These are phyloP conservation scores for Xylariomycetidae sp. DNA, from an alignment of 2,329 filamentous ascomycete species.

Conservation along the genomic window DNA sequence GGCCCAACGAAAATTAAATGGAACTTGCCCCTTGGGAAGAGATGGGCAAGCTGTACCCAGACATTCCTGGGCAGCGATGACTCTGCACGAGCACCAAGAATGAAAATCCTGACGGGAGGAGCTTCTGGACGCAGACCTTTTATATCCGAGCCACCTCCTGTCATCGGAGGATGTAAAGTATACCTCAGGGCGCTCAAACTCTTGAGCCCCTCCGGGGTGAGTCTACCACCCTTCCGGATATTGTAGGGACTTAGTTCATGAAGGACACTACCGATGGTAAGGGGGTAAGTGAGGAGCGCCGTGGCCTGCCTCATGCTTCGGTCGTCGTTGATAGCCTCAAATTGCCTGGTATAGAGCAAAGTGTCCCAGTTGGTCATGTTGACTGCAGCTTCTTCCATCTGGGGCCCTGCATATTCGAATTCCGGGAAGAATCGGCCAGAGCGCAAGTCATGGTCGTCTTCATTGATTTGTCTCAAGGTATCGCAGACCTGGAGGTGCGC, in stretches of 20 bases:
- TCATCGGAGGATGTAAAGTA: slow-evolving; percentile 80
- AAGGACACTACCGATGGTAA: slow-evolving; percentile 85
- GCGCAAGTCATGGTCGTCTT: slow-evolving; percentile 92
- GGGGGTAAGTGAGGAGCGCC: slow-evolving; percentile 84
- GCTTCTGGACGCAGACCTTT: slow-evolving; percentile 78
- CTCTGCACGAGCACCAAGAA: slow-evolving; percentile 93
- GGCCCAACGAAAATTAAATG: slow-evolving; percentile 94
- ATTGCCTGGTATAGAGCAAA: slow-evolving; percentile 87
- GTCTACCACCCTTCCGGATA: slow-evolving; percentile 66
- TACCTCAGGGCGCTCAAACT: slow-evolving; percentile 91
- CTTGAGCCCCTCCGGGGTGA: slow-evolving; percentile 87
- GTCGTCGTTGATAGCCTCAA: slow-evolving; percentile 85
- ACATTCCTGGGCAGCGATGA: slow-evolving; percentile 90
- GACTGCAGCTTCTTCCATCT: slow-evolving; percentile 86
- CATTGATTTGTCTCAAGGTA: slow-evolving; percentile 85
- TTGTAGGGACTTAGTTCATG: slow-evolving; percentile 94
- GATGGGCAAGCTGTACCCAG: slow-evolving; percentile 89
- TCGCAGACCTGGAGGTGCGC: slow-evolving; percentile 90
- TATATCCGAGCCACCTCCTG: slow-evolving; percentile 68
- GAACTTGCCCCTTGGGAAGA: slow-evolving; percentile 89
- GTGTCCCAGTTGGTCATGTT: slow-evolving; percentile 99
- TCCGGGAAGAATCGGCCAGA: slow-evolving; percentile 91
- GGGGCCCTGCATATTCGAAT: slow-evolving; percentile 82
- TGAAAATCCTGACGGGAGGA: slow-evolving; percentile 85
- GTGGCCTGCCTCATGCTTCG: slow-evolving; percentile 90